Percentiles rank a stretch among this genome's conserved stretches.
phyloP scores from a whole-genome alignment of 1,284 basidiomycete species.

The Ceratobasidium papillatum region DNA sequence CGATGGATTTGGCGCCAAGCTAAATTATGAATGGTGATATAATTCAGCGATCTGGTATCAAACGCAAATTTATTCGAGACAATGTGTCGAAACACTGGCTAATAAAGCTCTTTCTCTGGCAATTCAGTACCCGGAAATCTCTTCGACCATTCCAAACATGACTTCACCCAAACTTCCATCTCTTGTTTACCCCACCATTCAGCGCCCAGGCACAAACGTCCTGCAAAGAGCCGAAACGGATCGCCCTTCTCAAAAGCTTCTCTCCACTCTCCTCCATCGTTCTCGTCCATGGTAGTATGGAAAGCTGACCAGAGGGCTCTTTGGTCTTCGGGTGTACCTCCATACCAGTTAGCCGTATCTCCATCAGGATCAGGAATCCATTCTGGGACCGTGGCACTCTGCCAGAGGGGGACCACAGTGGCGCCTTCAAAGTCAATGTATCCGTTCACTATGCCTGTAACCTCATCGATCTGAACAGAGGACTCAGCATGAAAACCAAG shows the following conservation, averaged over 20 bases:
- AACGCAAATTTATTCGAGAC: too few relatives aligned
- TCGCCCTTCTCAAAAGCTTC: background rate
- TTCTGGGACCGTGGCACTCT: conserved; percentile 43
- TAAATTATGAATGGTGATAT: too few relatives aligned
- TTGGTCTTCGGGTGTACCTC: background rate
- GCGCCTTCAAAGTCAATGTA: conserved; percentile 47
- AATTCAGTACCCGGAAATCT: background rate
- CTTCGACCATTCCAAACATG: background rate
- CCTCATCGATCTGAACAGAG: background rate
- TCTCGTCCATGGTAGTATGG: background rate
- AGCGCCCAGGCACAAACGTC: background rate
- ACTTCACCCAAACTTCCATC: background rate
- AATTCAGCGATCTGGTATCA: too few relatives aligned
- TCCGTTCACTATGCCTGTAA: conserved; percentile 43
- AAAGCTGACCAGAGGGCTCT: background rate
- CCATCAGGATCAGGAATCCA: conserved; percentile 22
- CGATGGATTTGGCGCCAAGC: too few relatives aligned
- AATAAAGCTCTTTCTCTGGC: background rate
- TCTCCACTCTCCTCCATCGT: background rate
- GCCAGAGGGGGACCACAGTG: conserved; percentile 46
- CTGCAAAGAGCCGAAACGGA: background rate
- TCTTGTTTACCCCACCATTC: background rate
- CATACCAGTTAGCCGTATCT: background rate
- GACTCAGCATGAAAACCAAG: too few relatives aligned
- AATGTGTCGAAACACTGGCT: too few relatives aligned